Conservation (phyloP, 164 flowering plant species). For the Cinnamomum chago region DNA sequence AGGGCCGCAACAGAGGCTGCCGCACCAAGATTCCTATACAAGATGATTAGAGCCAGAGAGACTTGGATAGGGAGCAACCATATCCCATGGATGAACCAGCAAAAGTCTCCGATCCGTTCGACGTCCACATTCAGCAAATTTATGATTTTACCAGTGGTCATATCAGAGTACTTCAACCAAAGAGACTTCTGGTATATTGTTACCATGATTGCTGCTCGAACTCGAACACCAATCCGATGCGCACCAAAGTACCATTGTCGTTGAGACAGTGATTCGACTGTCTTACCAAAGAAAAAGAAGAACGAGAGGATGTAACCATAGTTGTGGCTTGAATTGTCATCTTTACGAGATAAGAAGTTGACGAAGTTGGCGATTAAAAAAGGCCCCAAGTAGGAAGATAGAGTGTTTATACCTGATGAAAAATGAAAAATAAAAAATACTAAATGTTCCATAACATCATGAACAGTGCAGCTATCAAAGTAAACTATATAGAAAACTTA, state of each 20-base stretch:
- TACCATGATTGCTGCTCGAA: constrained; percentile 57
- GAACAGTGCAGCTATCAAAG: not conserved
- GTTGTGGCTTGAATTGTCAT: constrained; percentile 34
- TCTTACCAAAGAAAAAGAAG: constrained; percentile 61
- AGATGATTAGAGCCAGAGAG: constrained; percentile 54
- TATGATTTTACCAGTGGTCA: constrained; percentile 46
- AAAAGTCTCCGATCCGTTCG: constrained; percentile 76
- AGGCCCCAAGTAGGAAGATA: constrained; percentile 82
- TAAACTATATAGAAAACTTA: not conserved
- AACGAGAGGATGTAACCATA: constrained; percentile 61
- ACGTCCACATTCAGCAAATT: constrained; percentile 73
- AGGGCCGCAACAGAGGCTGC: constrained; percentile 66
- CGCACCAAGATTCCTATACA: constrained; percentile 60
- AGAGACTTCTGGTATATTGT: constrained; percentile 55
- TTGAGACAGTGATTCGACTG: constrained; percentile 72
- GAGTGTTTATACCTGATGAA: constrained; percentile 54
- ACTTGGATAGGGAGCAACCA: constrained; percentile 87
- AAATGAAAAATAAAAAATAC: constrained; percentile 1
- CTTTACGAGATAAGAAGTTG: constrained; percentile 41
- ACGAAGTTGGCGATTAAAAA: constrained; percentile 64
- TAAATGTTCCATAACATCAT: not conserved
- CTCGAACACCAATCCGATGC: constrained; percentile 54
- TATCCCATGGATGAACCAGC: constrained; percentile 59
- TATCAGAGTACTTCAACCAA: constrained; percentile 37
- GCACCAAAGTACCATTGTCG: constrained; percentile 90